Percentiles rank a stretch among this genome's conserved stretches.
These are phyloP conservation scores for Golubevia pallescens DNA, from an alignment of 1,284 basidiomycete genomes.

Conservation along the genomic window DNA sequence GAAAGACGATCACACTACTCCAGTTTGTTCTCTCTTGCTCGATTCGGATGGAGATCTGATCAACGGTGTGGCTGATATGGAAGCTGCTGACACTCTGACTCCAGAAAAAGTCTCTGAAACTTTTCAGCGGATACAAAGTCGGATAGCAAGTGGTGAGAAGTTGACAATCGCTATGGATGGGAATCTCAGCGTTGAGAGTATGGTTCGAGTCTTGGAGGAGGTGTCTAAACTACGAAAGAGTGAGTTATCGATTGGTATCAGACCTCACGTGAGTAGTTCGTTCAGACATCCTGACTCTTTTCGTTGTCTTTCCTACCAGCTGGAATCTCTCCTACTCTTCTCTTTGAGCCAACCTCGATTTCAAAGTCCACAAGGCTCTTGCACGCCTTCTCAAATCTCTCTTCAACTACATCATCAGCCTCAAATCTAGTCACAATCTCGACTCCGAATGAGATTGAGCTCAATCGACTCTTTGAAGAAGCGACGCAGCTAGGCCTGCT, in stretches of 20 bases:
- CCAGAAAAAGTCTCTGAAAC: too few relatives aligned
- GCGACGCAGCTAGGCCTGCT: not conserved
- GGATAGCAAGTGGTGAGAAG: too few relatives aligned
- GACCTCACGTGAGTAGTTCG: not conserved
- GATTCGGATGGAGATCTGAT: slow-evolving; percentile 76
- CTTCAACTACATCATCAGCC: slow-evolving; percentile 42
- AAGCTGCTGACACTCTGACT: too few relatives aligned
- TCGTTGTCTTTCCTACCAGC: not conserved
- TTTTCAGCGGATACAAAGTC: too few relatives aligned
- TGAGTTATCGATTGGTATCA: not conserved
- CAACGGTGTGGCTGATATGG: slow-evolving; percentile 90
- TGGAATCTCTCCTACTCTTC: not conserved
- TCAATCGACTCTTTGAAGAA: slow-evolving; percentile 20
- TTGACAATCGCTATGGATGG: not conserved
- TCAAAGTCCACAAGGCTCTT: slow-evolving; percentile 77
- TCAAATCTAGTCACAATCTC: slow-evolving; percentile 17
- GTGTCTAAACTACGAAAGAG: not conserved
- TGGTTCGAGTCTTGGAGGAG: not conserved
- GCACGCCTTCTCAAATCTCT: slow-evolving; percentile 69
- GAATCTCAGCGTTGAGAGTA: not conserved
- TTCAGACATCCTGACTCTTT: not conserved
- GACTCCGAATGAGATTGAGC: slow-evolving; percentile 23
- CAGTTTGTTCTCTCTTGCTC: slow-evolving; percentile 84
- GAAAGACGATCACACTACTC: slow-evolving; percentile 68
- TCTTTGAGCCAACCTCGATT: slow-evolving; percentile 81